Conservation (phyloP, 768 basidiomycete genomes). For the Exidia glandulosa region DNA sequence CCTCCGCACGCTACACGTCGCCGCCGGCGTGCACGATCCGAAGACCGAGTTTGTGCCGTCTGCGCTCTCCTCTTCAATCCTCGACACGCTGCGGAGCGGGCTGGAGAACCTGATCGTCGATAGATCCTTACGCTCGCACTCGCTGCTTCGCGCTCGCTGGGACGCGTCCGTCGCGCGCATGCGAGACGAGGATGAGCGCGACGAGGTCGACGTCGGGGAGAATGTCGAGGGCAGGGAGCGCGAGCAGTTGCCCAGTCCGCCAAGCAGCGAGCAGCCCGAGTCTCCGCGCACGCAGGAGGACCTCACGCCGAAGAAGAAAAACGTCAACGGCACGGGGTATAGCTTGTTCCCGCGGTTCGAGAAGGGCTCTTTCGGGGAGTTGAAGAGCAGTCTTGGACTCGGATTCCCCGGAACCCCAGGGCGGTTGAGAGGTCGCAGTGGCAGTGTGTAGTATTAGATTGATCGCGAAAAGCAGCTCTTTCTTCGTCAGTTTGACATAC, state of each 20-base stretch:
- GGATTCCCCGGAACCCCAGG: not conserved
- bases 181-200: not conserved
- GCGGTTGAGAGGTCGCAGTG: not conserved
- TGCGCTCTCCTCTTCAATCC: not conserved
- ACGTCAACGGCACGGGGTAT: too few species aligned
- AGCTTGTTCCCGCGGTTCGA: not conserved
- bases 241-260: not conserved
- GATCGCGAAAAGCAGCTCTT: too few species aligned
- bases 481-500: too few species aligned
- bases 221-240: too few species aligned
- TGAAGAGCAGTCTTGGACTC: not conserved
- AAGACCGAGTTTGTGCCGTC: not conserved
- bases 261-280: not conserved
- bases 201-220: not conserved
- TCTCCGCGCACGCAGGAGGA: not conserved
- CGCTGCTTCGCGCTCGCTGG: not conserved
- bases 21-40: not conserved
- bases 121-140: not conserved
- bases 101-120: not conserved
- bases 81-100: not conserved
- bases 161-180: not conserved
- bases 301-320: not conserved
- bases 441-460: too few species aligned
- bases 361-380: not conserved
- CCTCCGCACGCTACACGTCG: not conserved